Percentiles rank a stretch among this genome's conserved stretches.
Conservation (phyloP, 1,139 yeast genomes). For the Meyerozyma smithsonii region DNA sequence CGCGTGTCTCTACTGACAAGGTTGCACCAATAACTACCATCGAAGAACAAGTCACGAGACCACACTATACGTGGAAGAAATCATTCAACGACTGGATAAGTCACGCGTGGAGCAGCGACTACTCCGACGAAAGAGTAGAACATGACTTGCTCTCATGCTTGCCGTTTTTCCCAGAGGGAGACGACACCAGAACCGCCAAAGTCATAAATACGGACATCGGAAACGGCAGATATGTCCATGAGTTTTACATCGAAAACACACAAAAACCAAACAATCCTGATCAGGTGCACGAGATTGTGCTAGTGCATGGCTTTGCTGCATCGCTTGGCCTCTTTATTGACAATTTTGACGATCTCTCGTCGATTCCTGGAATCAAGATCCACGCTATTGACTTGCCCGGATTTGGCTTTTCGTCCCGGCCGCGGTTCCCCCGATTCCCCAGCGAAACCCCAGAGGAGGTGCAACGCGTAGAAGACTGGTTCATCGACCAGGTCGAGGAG, state of each 20-base stretch:
- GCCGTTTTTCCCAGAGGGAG: slow-evolving; percentile 56
- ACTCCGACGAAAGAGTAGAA: slow-evolving; percentile 29
- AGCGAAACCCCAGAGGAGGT: slow-evolving; percentile 23
- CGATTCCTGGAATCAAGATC: slow-evolving; percentile 38
- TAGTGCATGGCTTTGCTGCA: slow-evolving; percentile 47
- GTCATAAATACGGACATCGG: slow-evolving; percentile 48
- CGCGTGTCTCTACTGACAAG: neutral
- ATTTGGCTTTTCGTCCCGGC: slow-evolving; percentile 42
- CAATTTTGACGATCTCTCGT: slow-evolving; percentile 35
- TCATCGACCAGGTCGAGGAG: slow-evolving; percentile 72
- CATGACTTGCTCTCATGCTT: slow-evolving; percentile 36
- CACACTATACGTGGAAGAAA: slow-evolving; percentile 22
- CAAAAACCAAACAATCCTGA: slow-evolving; percentile 15
- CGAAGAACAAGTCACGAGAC: slow-evolving; percentile 6
- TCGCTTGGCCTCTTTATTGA: slow-evolving; percentile 41
- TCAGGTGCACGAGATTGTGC: slow-evolving; percentile 30
- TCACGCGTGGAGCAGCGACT: slow-evolving; percentile 21
- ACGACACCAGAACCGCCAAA: slow-evolving; percentile 45
- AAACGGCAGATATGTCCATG: slow-evolving; percentile 45
- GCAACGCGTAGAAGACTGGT: slow-evolving; percentile 62
- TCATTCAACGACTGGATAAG: slow-evolving; percentile 38
- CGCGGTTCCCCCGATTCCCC: slow-evolving; percentile 32
- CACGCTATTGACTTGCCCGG: slow-evolving; percentile 46
- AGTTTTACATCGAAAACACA: slow-evolving; percentile 43
- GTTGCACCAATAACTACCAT: neutral